Evolutionary conservation across 2,329 filamentous ascomycete species (phyloP), one percentile per base, ranked within the genome.

Genomic region (Hawksworthiomyces lignivorus): DNA sequence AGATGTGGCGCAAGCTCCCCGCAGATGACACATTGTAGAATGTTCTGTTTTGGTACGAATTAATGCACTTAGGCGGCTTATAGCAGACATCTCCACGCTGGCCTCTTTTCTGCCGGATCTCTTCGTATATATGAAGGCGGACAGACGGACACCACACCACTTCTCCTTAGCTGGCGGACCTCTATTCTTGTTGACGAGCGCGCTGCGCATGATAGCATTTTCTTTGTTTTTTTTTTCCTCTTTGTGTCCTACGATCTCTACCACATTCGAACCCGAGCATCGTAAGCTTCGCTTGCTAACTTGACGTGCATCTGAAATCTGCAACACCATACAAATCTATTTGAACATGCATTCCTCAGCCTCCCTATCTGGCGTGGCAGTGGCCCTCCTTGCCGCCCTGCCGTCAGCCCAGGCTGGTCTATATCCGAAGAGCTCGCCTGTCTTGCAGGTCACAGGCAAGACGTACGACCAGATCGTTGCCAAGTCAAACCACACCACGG

Each of bases 401-500:
- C 77, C 83, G 22, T 72, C 73, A 38, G 74, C 73, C 43, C 78
- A 80, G 41, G 82, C 84, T 50, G 79, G 77, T 51, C 63, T 98
- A 46, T 98, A 98, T 67, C 68, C 79, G 46, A 94, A 90, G 68
- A 85, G 74, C 60, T 96, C 89, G 2, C 80, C 86, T 11, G 92
- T 98, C 32, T 62, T 97, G 32, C 87, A 94, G 62, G 67, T 97
- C 50, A 81, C 84, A 54, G 74, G 73, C 44, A 85, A 83, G 63
- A 84, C 73, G 55, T 97, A 94, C 62, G 80, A 90, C 58, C 76
- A 73, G 48, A 67, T 95, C 51, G 88, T 98, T 62, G 79, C 84
- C 35, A 81, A 86, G 58, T 95, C 88, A 21, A 96, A 96, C 59
- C 73, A 97, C 63, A 94, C 88, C 31, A 88, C 88, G 39, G 89